These are phyloP conservation scores for Escallonia rubra DNA, from an alignment of 129 eudicot genomes.

Conservation along the genomic window DNA sequence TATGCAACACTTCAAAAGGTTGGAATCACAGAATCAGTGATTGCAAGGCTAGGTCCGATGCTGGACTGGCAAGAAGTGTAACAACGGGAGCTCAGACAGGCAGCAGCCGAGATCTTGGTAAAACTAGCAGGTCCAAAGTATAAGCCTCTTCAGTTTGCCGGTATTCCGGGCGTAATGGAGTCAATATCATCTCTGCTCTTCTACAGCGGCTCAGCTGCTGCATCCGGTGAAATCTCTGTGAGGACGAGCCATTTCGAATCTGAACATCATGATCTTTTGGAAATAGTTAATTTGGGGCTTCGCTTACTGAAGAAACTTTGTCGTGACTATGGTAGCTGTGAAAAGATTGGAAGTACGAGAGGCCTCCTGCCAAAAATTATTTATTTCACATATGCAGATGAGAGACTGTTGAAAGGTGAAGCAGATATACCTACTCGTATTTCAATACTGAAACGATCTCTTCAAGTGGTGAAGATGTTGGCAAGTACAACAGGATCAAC, in stretches of 20 bases:
- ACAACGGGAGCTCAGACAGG: conserved; percentile 68
- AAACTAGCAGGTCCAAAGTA: conserved; percentile 61
- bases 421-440: no score
- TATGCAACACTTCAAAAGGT: conserved; percentile 77
- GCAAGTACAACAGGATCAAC: conserved; percentile 69
- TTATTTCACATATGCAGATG: conserved; percentile 64
- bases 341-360: conserved; percentile 76
- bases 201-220: conserved; percentile 9
- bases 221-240: conserved; percentile 48
- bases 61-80: conserved; percentile 82
- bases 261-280: conserved; percentile 54
- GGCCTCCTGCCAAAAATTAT: conserved; percentile 73
- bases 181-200: conserved; percentile 69
- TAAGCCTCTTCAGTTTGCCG: conserved; percentile 76
- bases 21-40: conserved; percentile 54
- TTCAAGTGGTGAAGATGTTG: conserved; percentile 82
- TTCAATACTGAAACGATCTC: conserved; percentile 50
- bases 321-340: conserved; percentile 82
- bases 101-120: conserved; percentile 63
- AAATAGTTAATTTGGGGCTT: conserved; percentile 69
- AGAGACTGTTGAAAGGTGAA: conserved; percentile 39
- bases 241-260: conserved; percentile 34
- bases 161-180: conserved; percentile 84
- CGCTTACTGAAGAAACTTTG: conserved; percentile 85
- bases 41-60: conserved; percentile 82